These are phyloP conservation scores for Rhododendron williamsianum DNA, from an alignment of 148 eudicot genomes.

Conservation along the genomic window DNA sequence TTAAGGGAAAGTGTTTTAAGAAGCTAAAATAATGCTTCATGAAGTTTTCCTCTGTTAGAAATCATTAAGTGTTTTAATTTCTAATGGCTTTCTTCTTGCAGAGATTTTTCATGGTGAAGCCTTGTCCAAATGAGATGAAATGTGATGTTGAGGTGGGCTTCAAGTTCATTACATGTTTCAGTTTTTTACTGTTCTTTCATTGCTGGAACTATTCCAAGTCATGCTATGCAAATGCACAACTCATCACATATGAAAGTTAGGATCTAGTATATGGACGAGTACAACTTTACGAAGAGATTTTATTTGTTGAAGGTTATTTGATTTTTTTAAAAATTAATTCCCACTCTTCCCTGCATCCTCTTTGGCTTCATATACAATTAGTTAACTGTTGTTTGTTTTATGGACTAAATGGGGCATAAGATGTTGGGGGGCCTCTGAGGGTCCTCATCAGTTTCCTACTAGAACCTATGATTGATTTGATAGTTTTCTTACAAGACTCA, in stretches of 20 bases:
- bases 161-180: neutral
- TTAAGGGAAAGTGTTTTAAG: neutral
- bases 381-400: neutral
- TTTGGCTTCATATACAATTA: neutral
- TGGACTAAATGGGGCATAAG: neutral
- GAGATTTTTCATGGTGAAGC: conserved; percentile 97
- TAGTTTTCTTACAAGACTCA: neutral
- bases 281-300: neutral
- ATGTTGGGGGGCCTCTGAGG: neutral
- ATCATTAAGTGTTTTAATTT: neutral
- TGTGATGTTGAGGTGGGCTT: conserved; percentile 90
- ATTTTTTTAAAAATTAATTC: neutral
- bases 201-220: neutral
- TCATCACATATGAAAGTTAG: neutral
- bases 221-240: neutral
- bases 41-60: neutral
- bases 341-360: neutral
- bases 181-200: neutral
- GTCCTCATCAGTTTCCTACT: neutral
- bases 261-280: neutral
- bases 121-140: conserved; percentile 94
- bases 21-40: neutral
- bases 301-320: neutral
- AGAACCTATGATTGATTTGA: neutral
- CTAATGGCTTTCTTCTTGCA: conserved; percentile 39